Evolutionary conservation across 2,329 filamentous ascomycete species (phyloP).

Genomic region (Diplodia mutila): DNA sequence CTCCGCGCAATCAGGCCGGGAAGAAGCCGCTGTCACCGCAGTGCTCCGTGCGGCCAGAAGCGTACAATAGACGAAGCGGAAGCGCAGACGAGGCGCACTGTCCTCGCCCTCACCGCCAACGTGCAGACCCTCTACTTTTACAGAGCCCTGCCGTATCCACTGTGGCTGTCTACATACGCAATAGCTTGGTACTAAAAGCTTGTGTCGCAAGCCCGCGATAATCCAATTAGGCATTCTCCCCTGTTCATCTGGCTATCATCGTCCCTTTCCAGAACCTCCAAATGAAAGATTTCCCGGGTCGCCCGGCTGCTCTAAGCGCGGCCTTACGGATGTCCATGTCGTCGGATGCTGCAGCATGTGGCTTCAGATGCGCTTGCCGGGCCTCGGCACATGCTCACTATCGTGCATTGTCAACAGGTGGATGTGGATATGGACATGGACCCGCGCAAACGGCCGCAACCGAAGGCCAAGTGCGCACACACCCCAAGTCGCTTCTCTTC

Average conservation of each 20-base stretch:
- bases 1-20: neutral
- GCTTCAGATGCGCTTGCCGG: neutral
- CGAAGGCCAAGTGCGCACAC: neutral
- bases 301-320: neutral
- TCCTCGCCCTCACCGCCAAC: neutral
- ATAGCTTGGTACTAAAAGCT: neutral
- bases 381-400: neutral
- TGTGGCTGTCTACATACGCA: neutral
- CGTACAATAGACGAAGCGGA: too few species aligned
- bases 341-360: neutral
- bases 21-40: neutral
- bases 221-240: neutral
- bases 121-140: neutral
- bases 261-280: neutral
- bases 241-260: neutral
- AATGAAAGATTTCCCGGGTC: neutral
- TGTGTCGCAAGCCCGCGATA: neutral
- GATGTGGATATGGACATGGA: too few species aligned
- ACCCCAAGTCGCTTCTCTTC: neutral
- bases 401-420: neutral
- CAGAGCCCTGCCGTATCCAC: too few species aligned
- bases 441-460: neutral
- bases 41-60: neutral
- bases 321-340: neutral
- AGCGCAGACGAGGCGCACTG: neutral